phyloP scores from a whole-genome alignment of 768 basidiomycete species.

The Mycena chlorophos region DNA sequence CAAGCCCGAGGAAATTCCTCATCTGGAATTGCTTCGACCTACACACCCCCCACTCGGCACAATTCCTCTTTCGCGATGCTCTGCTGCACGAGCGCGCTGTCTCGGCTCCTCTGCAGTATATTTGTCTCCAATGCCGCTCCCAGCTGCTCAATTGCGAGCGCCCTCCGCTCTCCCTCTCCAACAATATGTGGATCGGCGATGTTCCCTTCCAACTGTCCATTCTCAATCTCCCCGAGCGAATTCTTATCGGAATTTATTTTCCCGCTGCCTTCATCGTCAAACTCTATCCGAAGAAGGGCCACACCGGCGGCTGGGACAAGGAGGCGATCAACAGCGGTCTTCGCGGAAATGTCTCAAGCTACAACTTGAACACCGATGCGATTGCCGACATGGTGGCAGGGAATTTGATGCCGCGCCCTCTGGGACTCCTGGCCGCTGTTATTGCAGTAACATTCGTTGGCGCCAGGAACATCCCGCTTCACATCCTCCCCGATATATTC shows the following conservation, averaged over 20 bases:
- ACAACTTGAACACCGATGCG: slow-evolving; percentile 16
- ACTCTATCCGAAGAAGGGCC: slow-evolving; percentile 23
- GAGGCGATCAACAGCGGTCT: slow-evolving; percentile 11
- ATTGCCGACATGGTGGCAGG: slow-evolving; percentile 23
- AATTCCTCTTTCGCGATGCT: not conserved
- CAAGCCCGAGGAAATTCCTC: not conserved
- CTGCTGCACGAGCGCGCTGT: not conserved
- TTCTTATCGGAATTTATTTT: slow-evolving; percentile 24
- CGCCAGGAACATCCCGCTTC: slow-evolving; percentile 19
- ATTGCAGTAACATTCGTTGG: slow-evolving; percentile 35
- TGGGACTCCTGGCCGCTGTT: slow-evolving; percentile 17
- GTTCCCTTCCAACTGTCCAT: slow-evolving; percentile 20
- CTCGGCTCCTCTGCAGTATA: not conserved
- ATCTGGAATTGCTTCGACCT: not conserved
- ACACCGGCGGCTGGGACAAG: not conserved
- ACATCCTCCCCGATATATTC: slow-evolving; percentile 25
- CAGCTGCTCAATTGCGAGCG: not conserved
- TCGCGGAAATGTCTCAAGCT: slow-evolving; percentile 25
- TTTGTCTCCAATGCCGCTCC: not conserved
- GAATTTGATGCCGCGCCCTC: slow-evolving; percentile 20
- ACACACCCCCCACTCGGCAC: not conserved
- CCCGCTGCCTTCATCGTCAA: slow-evolving; percentile 26
- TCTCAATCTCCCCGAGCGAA: slow-evolving; percentile 26
- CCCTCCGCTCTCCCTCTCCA: slow-evolving; percentile 4
- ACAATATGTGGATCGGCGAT: slow-evolving; percentile 29